Base-by-base conservation (phyloP, 208 protist species). In the Wallacemonas sp. region DNA sequence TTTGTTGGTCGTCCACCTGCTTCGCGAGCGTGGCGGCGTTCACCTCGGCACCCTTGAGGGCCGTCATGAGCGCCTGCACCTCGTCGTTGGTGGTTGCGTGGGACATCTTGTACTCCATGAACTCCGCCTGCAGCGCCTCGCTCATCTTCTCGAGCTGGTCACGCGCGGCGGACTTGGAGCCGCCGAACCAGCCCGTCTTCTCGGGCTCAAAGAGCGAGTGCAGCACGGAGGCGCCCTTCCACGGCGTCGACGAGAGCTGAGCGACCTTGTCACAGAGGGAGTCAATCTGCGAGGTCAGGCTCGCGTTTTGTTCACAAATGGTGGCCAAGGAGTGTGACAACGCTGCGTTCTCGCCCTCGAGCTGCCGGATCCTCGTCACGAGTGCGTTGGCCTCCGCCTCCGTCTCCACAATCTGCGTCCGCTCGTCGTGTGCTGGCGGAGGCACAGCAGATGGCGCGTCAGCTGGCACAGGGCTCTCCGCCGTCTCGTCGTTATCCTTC, bases 81-180 rank as follows among this genome's bases (percentile, higher is more conserved):
- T 96, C 91, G 1, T 91, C 91, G 65, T 94, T 89, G 62, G 79
- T 87, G 16, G 87, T 83, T 5, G 87, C 62, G 59, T 96, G 91
- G 4, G 67, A 73, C 18, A 79, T 67, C 48, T 87, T 81, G 77
- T 93, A 96, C 36, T 76, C 77, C 20, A 89, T 59, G 65, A 86
- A 93, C 74, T 96, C 90, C 0, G 76, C 73, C 45, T 92, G 84
- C 50, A 96, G 73, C 10, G 76, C 68, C 11, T 88, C 81, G 33
- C 61, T 61, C 11, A 93, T 50, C 55, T 92, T 59, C 69, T 94
- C 67, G 4, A 94, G 68, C 39, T 94, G 72, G 11, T 88, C 86
- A 8, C 77, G 80, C 39, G 82, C 78, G 16, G 79, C 79, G 7
- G 68, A 63, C 65, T 93, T 93, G 3, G 77, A 83, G 57, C 84